Conservation (phyloP, 441 rosid genomes). For the Rhodomyrtus psidioides region DNA sequence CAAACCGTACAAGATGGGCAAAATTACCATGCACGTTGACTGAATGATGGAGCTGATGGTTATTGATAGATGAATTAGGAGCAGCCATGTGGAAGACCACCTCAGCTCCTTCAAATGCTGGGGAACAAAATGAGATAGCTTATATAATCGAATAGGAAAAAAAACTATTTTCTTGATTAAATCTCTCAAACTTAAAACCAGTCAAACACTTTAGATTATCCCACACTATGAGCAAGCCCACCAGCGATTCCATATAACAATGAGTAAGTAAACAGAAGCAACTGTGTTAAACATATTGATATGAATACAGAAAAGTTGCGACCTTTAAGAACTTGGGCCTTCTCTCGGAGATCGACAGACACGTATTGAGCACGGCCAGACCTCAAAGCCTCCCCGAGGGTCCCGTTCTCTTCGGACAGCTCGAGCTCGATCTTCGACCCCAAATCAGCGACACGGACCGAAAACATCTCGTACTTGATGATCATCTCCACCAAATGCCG, state of each 20-base stretch:
- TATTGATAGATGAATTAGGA: slow-evolving; percentile 81
- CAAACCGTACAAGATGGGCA: not conserved
- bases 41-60: slow-evolving; percentile 65
- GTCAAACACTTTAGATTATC: not conserved
- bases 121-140: not conserved
- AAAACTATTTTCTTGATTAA: not conserved
- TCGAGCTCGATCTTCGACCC: slow-evolving; percentile 43
- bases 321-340: slow-evolving; percentile 72
- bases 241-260: not conserved
- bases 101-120: slow-evolving; percentile 68
- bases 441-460: slow-evolving; percentile 69
- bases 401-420: slow-evolving; percentile 53
- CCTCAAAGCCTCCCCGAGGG: slow-evolving; percentile 53
- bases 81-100: slow-evolving; percentile 97
- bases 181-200: not conserved
- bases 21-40: slow-evolving; percentile 76
- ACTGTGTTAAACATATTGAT: not conserved
- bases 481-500: slow-evolving; percentile 86
- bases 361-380: slow-evolving; percentile 57
- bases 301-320: not conserved
- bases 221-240: not conserved
- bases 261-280: not conserved
- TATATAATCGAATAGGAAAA: not conserved
- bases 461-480: slow-evolving; percentile 29
- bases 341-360: slow-evolving; percentile 68